These are phyloP conservation scores for Alternaria sp. DNA, from an alignment of 2,329 filamentous ascomycete genomes.

Conservation along the genomic window DNA sequence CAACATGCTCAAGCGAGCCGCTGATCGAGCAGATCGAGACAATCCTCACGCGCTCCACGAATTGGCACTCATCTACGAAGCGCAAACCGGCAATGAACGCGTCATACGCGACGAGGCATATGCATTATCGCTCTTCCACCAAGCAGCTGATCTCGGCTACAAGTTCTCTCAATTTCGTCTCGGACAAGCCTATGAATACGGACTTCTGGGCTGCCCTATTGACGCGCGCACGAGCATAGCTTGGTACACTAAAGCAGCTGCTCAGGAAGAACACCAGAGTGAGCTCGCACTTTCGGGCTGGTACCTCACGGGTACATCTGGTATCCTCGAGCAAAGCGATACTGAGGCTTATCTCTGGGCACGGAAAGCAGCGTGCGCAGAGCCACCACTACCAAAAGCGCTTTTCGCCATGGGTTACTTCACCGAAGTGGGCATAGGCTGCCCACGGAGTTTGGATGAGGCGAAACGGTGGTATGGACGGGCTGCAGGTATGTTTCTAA, in stretches of 20 bases:
- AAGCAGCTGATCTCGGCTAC: conserved; percentile 89
- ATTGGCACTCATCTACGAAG: conserved; percentile 71
- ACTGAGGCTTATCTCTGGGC: conserved; percentile 98
- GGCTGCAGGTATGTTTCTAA: conserved; percentile 79
- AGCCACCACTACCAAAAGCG: conserved; percentile 79
- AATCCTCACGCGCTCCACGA: conserved; percentile 97
- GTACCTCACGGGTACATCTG: conserved; percentile 92
- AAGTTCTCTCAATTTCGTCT: conserved; percentile 94
- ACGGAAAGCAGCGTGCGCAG: conserved; percentile 86
- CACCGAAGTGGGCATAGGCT: conserved; percentile 92
- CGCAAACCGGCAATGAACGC: conserved; percentile 67
- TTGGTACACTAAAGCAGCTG: conserved; percentile 92
- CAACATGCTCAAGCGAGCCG: conserved; percentile 91
- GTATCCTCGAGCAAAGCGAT: conserved; percentile 88
- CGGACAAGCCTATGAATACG: conserved; percentile 89
- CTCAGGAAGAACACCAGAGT: conserved; percentile 92
- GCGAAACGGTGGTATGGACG: conserved; percentile 98
- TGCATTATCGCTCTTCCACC: conserved; percentile 79
- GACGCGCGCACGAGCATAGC: conserved; percentile 86
- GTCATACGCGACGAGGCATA: conserved; percentile 84
- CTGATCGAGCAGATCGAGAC: conserved; percentile 83
- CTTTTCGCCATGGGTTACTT: conserved; percentile 99
- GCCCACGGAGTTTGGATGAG: conserved; percentile 85
- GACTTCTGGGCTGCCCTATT: conserved; percentile 79
- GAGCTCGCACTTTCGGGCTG: conserved; percentile 70